Base-by-base conservation (phyloP, 2,329 filamentous ascomycete species). In the Calonectria henricotiae region DNA sequence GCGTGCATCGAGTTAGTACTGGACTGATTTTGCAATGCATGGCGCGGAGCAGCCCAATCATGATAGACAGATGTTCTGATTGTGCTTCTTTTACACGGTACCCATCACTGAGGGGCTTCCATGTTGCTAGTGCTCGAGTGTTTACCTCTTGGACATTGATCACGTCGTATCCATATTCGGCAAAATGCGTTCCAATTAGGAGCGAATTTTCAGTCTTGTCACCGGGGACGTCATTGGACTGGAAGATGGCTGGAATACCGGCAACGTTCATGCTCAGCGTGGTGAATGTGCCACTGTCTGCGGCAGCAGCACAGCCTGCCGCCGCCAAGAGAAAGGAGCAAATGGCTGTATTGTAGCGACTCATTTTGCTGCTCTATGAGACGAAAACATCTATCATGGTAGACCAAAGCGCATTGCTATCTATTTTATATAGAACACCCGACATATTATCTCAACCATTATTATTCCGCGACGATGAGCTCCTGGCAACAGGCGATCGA, bases 141-240 rank as follows among this genome's bases (percentile, higher is more conserved):
- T 43, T 46, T 32, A 65, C 67, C 83, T 92, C 91, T 78, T 93
- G 91, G 15, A 91, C 82, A 73, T 93, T 86, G 77, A 92, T 89
- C 32, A 93, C 81, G 73, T 91, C 89, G 80, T 89, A 91, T 67
- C 81, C 85, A 68, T 90, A 87, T 76, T 88, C 73, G 5, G 87
- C 82, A 74, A 93, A 89, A 63, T 87, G 83, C 5, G 83, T 77
- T 0, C 91, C 91, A 60, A 92, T 91, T 32, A 81, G 79, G 11
- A 82, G 82, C 1, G 89, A 84, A 79, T 92, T 92, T 7, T 83
- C 84, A 0, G 83, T 81, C 81, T 92, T 92, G 79, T 91, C 87
- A 25, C 91, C 90, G 2, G 89, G 86, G 2, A 91, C 86, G 5
- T 86, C 89, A 77, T 92, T 92, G 75, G 78, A 79, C 71, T 92